Percentiles rank a stretch among this genome's conserved stretches.
These are phyloP conservation scores for Tritrichomonas musculus DNA, from an alignment of 208 protist species.

Conservation along the genomic window DNA sequence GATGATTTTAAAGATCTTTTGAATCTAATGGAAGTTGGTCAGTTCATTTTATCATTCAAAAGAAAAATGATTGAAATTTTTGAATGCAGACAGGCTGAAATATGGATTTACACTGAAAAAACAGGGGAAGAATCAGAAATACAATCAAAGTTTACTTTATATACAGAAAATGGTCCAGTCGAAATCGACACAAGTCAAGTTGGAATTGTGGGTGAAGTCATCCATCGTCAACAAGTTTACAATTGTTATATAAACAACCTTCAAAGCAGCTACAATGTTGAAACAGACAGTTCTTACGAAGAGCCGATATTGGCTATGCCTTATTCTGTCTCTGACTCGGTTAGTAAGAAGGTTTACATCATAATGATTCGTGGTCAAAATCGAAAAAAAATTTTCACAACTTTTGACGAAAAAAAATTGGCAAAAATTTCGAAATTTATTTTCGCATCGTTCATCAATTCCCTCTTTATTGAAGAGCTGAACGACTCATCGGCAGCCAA, in stretches of 20 bases:
- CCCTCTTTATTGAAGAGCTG: neutral
- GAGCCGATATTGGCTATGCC: neutral
- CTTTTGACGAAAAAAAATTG: neutral
- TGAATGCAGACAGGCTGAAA: neutral
- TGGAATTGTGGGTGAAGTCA: neutral
- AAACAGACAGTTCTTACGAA: neutral
- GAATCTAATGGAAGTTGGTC: neutral
- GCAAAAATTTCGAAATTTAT: neutral
- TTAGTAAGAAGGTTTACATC: neutral
- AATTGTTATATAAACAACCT: neutral
- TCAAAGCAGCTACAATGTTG: neutral
- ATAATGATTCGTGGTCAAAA: neutral
- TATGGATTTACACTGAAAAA: neutral
- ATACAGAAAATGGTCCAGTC: too few species aligned
- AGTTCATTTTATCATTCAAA: neutral
- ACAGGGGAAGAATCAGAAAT: too few species aligned
- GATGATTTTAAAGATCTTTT: neutral
- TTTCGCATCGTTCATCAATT: neutral
- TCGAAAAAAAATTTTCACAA: neutral
- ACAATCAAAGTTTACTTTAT: neutral
- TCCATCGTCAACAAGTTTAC: neutral
- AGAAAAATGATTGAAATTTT: neutral
- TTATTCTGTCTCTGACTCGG: neutral
- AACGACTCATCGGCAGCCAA: neutral
- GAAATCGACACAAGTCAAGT: neutral